Base-by-base conservation (phyloP, 2,329 filamentous ascomycete species). In the Gnomoniopsis smithogilvyi region DNA sequence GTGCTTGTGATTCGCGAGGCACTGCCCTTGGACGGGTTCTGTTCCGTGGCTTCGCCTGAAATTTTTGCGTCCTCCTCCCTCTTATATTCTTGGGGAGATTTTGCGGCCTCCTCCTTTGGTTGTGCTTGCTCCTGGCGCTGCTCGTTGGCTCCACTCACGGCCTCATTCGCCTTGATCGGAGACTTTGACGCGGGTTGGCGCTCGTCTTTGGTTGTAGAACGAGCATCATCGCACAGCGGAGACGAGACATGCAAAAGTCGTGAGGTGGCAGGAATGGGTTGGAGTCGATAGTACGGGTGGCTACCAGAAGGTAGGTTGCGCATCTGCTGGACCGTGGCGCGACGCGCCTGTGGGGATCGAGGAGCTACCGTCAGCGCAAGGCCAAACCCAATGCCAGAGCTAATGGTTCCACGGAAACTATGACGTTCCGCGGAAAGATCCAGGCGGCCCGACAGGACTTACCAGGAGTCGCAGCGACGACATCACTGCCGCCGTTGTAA, bases 401-500 rank as follows among this genome's bases (percentile, higher is more conserved):
- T 10, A 49, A 48, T 26, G 12, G 8, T 8, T 30, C n/a, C 38
- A 17, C 19, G n/a, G 17, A 50, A 49, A 51, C 47, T 55, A 61
- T 58, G 59, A 58, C 59, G 51, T 54, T 49, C 41, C 19, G 43
- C 14, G 45, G n/a, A n/a, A 19, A 24, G 19, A 48, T 36, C 38
- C n/a, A 26, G 6, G 43, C 17, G 21, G 12, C 17, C 24, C 36
- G 26, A 7, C 22, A 46, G 54, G 41, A 45, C 59, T 59, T 58
- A 63, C 61, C 61, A 59, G 51, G 34, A 63, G 61, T 58, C 58
- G 61, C 59, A 59, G 54, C 49, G 58, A 51, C 47, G 61, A 59
- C 58, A 63, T 63, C 54, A 53, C 55, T 54, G 61, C 58, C 59
- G 52, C 54, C 59, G 54, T 59, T 48, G 34, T 26, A n/a, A 10